Conservation (phyloP, 352 stramenopile genomes). For the Phytophthora meadii region DNA sequence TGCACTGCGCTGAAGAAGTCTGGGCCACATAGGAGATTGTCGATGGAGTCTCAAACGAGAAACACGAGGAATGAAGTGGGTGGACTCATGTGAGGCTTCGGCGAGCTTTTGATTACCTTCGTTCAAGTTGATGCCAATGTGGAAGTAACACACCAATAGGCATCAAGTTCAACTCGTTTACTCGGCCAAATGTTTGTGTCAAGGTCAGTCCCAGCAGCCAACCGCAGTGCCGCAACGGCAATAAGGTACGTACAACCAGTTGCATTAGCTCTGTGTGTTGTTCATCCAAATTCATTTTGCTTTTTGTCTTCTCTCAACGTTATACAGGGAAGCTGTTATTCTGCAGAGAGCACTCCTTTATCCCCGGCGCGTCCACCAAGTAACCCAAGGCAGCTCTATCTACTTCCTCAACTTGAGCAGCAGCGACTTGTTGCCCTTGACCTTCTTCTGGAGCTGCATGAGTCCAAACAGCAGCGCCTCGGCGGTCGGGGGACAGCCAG, state of each 20-base stretch:
- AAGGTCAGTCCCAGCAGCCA: slow-evolving; percentile 1
- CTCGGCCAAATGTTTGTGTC: not conserved
- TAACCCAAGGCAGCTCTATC: slow-evolving; percentile 2
- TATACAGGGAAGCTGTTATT: slow-evolving; percentile 10
- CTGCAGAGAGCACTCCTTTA: slow-evolving; percentile 2
- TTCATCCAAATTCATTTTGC: slow-evolving; percentile 39
- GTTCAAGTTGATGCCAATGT: slow-evolving; percentile 7
- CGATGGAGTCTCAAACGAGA: not conserved
- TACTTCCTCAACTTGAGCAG: slow-evolving; percentile 98
- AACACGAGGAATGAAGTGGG: slow-evolving; percentile 4
- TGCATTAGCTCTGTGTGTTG: not conserved
- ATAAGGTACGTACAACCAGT: slow-evolving; percentile 11
- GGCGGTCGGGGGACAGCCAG: slow-evolving; percentile 97
- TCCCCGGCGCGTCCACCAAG: slow-evolving; percentile 6
- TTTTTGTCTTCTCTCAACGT: slow-evolving; percentile 26
- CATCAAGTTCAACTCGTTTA: not conserved
- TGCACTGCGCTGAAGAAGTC: slow-evolving; percentile 1
- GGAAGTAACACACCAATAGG: slow-evolving; percentile 6
- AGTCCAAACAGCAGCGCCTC: slow-evolving; percentile 98
- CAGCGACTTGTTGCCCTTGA: slow-evolving; percentile 98
- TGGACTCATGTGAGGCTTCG: not conserved
- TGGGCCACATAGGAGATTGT: slow-evolving; percentile 11
- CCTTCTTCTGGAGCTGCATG: slow-evolving; percentile 99
- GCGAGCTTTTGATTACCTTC: not conserved
- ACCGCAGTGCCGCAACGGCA: not conserved